Conservation (phyloP, 1,139 yeast species). For the Diutina ranongensis region DNA sequence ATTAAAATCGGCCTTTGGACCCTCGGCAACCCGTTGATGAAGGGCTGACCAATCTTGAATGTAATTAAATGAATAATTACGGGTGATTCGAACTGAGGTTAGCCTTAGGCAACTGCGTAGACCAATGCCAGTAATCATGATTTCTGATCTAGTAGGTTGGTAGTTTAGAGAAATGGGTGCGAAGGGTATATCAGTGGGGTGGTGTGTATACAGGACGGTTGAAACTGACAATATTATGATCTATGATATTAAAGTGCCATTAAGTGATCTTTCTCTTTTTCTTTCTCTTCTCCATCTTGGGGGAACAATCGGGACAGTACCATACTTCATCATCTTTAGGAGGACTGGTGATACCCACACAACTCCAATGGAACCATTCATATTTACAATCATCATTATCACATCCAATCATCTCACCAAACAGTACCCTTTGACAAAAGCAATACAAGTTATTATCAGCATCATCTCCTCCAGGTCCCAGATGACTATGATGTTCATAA, state of each 20-base stretch:
- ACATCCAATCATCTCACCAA: conserved; percentile 90
- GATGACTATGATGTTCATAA: conserved; percentile 6
- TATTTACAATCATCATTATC: conserved; percentile 70
- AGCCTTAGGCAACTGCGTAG: not conserved
- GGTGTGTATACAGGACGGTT: too few species aligned
- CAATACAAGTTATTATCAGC: conserved; percentile 61
- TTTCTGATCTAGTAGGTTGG: too few species aligned
- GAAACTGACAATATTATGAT: too few species aligned
- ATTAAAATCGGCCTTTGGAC: not conserved
- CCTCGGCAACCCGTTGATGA: not conserved
- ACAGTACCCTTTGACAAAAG: conserved; percentile 74
- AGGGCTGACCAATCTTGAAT: not conserved
- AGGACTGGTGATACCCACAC: conserved; percentile 69
- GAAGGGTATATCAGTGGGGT: too few species aligned
- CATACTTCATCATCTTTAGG: conserved; percentile 56
- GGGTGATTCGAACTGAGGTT: not conserved
- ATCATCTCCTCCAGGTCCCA: conserved; percentile 30
- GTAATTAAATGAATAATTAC: not conserved
- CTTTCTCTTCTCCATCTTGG: conserved; percentile 36
- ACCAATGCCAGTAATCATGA: too few species aligned
- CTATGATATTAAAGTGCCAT: not conserved
- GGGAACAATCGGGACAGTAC: conserved; percentile 63
- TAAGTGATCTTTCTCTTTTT: conserved; percentile 36
- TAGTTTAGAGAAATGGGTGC: too few species aligned
- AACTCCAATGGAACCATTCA: conserved; percentile 83